Percentiles rank a stretch among this genome's conserved stretches.
These are phyloP conservation scores for Epichloe sp. DNA, from an alignment of 2,329 filamentous ascomycete species.

Conservation along the genomic window DNA sequence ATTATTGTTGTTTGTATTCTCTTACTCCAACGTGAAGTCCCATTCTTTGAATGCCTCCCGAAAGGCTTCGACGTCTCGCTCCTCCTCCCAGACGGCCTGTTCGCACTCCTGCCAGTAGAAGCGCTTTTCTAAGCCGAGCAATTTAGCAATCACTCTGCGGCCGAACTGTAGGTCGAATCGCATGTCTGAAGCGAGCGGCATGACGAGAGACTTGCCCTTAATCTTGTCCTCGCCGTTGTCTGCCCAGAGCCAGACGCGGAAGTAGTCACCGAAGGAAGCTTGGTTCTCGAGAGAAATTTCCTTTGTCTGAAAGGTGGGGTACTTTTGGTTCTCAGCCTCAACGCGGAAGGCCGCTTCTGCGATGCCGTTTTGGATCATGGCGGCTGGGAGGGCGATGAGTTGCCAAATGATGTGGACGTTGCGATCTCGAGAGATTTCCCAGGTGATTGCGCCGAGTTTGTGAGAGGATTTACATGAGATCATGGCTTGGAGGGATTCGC, in stretches of 20 bases:
- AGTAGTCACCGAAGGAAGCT: slow-evolving; percentile 49
- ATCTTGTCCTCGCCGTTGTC: slow-evolving; percentile 39
- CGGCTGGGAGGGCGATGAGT: slow-evolving; percentile 61
- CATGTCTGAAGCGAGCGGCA: slow-evolving; percentile 57
- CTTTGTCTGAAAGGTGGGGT: slow-evolving; percentile 35
- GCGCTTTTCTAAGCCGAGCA: slow-evolving; percentile 68
- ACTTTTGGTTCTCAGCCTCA: slow-evolving; percentile 62
- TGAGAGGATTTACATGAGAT: slow-evolving; percentile 40
- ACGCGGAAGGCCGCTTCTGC: slow-evolving; percentile 84
- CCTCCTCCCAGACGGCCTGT: slow-evolving; percentile 68
- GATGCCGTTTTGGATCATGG: slow-evolving; percentile 56
- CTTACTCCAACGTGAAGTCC: slow-evolving; percentile 55
- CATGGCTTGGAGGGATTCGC: slow-evolving; percentile 66
- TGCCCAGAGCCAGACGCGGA: slow-evolving; percentile 71
- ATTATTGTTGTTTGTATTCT: too few species aligned
- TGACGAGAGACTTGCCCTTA: slow-evolving; percentile 52
- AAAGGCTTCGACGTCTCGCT: slow-evolving; percentile 62
- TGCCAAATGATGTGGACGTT: slow-evolving; percentile 94
- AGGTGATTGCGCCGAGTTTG: slow-evolving; percentile 71
- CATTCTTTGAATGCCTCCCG: slow-evolving; percentile 71
- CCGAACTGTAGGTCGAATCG: slow-evolving; percentile 89
- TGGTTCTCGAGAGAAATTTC: slow-evolving; percentile 38
- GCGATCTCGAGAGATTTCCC: slow-evolving; percentile 72
- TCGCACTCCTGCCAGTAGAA: slow-evolving; percentile 73
- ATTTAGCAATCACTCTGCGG: slow-evolving; percentile 73